Conservation (phyloP, 176 grass and related monocot genomes). For the Canna indica region DNA sequence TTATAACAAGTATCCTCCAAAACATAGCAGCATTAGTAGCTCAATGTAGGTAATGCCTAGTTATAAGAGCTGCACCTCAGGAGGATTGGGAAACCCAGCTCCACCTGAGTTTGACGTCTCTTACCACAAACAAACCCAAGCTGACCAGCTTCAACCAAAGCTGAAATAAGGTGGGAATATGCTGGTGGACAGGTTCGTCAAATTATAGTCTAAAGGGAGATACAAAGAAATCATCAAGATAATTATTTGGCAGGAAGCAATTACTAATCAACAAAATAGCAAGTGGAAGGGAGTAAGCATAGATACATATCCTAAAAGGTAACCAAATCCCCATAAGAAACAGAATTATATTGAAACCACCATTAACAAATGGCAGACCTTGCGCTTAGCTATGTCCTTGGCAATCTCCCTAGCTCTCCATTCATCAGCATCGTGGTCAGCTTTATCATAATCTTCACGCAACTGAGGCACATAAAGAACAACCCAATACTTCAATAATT, state of each 20-base stretch:
- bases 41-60: not conserved
- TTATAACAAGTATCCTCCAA: not conserved
- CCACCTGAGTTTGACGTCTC: not conserved
- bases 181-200: not conserved
- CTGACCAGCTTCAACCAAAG: not conserved
- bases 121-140: not conserved
- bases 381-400: constrained; percentile 51
- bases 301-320: not conserved
- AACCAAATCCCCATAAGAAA: not conserved
- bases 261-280: not conserved
- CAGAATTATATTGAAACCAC: not conserved
- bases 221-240: not conserved
- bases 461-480: constrained; percentile 42
- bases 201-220: not conserved
- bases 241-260: not conserved
- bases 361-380: not conserved
- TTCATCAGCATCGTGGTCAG: constrained; percentile 80
- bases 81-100: not conserved
- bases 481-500: not conserved
- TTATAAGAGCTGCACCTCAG: not conserved
- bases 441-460: constrained; percentile 47
- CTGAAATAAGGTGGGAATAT: not conserved
- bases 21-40: not conserved
- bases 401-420: constrained; percentile 85
- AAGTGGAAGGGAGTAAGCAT: not conserved